Percentiles rank a stretch among this genome's conserved stretches.
These are phyloP conservation scores for Xylaria cubensis DNA, from an alignment of 495 filamentous ascomycete species.

Conservation along the genomic window DNA sequence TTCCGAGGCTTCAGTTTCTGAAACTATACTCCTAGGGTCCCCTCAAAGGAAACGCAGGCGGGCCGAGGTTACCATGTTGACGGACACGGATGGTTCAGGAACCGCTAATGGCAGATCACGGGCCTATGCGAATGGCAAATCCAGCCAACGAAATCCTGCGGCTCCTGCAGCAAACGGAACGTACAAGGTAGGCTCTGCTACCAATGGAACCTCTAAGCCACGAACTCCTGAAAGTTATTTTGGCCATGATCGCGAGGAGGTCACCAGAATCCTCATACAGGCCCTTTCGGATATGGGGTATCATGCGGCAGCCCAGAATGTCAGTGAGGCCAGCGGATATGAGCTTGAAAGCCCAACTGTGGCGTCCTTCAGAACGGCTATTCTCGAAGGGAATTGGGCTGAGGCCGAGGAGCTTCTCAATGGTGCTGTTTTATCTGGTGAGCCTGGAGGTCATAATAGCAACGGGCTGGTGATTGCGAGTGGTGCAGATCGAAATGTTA, in stretches of 20 bases:
- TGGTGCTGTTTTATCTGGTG: constrained; percentile 58
- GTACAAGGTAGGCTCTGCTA: constrained; percentile 39
- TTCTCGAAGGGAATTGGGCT: constrained; percentile 82
- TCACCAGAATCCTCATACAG: constrained; percentile 92
- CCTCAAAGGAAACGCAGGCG: constrained; percentile 38
- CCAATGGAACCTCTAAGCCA: constrained; percentile 48
- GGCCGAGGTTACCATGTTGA: constrained; percentile 38
- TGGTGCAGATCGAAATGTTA: constrained; percentile 52
- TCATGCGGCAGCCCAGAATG: constrained; percentile 69
- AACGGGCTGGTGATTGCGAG: constrained; percentile 54
- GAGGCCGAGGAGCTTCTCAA: constrained; percentile 84
- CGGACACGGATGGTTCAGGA: constrained; percentile 33
- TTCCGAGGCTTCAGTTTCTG: constrained; percentile 31
- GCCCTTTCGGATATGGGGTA: constrained; percentile 89
- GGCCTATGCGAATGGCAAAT: constrained; percentile 40
- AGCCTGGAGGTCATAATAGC: constrained; percentile 53
- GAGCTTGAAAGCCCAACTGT: constrained; percentile 86
- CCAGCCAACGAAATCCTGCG: constrained; percentile 26
- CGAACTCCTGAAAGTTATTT: constrained; percentile 51
- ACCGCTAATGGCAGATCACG: constrained; percentile 38
- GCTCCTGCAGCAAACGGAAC: constrained; percentile 45
- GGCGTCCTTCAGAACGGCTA: constrained; percentile 79
- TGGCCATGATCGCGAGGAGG: constrained; percentile 91
- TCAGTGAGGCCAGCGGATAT: constrained; percentile 85
- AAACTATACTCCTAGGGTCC: constrained; percentile 10